Base-by-base conservation (phyloP, 2,329 filamentous ascomycete genomes). In the Aciculosporium take region DNA sequence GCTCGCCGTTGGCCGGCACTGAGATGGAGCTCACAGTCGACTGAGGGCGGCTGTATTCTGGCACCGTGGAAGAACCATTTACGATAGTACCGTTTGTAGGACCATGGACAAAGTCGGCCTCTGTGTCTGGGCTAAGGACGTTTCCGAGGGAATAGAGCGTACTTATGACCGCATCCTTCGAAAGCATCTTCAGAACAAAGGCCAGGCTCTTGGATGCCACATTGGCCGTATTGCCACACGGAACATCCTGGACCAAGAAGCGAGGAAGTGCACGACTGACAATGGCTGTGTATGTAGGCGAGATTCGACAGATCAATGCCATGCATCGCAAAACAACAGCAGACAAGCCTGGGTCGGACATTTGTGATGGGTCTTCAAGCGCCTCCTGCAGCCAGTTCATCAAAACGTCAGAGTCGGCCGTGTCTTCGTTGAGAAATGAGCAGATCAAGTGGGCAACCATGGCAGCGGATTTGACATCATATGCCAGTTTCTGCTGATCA, bases 91-190 rank as follows among this genome's bases (percentile, higher is more conserved):
- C 65, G 46, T 69, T 71, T 28, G 59, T 50, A 25, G 61, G 58
- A 4, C 71, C 71, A 49, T 80, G 76, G 25, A 67, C 66, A 41
- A 71, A 64, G 34, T 62, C 66, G 32, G 67, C 63, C 43, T 74
- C 74, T 12, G 70, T 69, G 36, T 74, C 77, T 5, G 86, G 80
- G 51, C 87, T 95, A 12, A 98, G 69, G 4, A 94, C 82, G 56
- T 98, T 98, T 17, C 91, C 91, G n/a, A 98, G 71, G 0, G 87
- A 91, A 62, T 98, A 98, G 8, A 98, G 68, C 1, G 88, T 96
- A 5, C 88, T 94, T 49, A 98, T 96, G 28, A 94, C 75, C 28
- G 87, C 81, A 65, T 98, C 91, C 52, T 94, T 84, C 1, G 91
- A 94, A 10, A 96, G 71, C 52, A 81, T 71, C 50, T 80, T 81